Conservation (phyloP, 192 early-diverging fungal species). For the Coemansia sp. region DNA sequence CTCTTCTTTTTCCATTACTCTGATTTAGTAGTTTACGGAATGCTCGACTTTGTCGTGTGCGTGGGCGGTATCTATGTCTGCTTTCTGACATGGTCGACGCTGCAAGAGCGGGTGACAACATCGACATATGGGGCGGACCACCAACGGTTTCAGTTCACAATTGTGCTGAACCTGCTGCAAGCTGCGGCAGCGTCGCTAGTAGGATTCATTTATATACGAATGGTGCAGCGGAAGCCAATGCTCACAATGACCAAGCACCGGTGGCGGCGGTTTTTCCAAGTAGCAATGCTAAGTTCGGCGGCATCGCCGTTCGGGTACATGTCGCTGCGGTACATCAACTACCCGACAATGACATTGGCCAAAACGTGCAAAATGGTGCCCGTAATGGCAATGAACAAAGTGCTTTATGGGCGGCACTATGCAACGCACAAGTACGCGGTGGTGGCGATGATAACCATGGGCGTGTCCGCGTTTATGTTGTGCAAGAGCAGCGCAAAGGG, state of each 20-base stretch:
- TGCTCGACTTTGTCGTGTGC: constrained; percentile 67
- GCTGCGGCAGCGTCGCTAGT: constrained; percentile 74
- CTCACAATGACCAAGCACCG: constrained; percentile 46
- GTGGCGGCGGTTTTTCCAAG: constrained; percentile 68
- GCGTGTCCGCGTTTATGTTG: constrained; percentile 94
- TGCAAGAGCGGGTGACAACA: constrained; percentile 91
- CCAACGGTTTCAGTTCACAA: constrained; percentile 80
- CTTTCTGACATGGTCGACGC: constrained; percentile 94
- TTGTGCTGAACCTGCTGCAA: constrained; percentile 89
- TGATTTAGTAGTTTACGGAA: constrained; percentile 7
- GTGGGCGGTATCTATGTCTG: constrained; percentile 88
- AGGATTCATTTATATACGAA: constrained; percentile 72
- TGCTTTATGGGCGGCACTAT: constrained; percentile 86
- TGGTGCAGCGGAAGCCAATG: constrained; percentile 54
- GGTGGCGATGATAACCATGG: constrained; percentile 83
- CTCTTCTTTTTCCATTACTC: neutral
- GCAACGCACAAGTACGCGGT: constrained; percentile 86
- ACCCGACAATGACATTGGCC: constrained; percentile 94
- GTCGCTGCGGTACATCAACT: constrained; percentile 91
- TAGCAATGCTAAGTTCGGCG: constrained; percentile 70
- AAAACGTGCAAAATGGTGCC: constrained; percentile 97
- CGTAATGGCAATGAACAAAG: constrained; percentile 91
- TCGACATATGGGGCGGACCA: constrained; percentile 70
- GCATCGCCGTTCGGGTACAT: constrained; percentile 94
- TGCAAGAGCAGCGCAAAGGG: constrained; percentile 56